These are phyloP conservation scores for Trichoderma sp. DNA, from an alignment of 2,329 filamentous ascomycete genomes.

Conservation along the genomic window DNA sequence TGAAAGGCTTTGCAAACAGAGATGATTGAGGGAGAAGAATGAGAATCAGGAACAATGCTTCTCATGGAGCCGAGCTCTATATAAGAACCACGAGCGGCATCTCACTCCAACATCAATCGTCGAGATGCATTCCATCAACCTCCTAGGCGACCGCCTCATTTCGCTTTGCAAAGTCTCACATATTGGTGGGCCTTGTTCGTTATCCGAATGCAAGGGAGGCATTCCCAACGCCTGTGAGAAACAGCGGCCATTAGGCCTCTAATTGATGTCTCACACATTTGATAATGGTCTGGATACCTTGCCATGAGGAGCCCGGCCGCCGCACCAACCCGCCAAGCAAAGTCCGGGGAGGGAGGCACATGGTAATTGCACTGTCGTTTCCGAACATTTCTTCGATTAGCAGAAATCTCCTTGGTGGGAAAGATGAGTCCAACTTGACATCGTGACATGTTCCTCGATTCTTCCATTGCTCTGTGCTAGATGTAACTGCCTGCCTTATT, in stretches of 20 bases:
- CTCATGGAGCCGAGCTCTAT: not conserved
- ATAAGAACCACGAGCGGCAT: not conserved
- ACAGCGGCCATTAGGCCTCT: slow-evolving; percentile 11
- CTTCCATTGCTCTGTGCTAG: not conserved
- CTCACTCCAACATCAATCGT: not conserved
- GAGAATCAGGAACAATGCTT: not conserved
- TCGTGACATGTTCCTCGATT: too few relatives aligned
- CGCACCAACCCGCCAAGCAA: not conserved
- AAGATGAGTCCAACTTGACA: too few relatives aligned
- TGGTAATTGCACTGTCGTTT: not conserved
- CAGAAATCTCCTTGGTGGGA: not conserved
- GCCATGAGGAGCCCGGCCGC: not conserved
- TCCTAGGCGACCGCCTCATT: slow-evolving; percentile 21
- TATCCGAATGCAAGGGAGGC: slow-evolving; percentile 19
- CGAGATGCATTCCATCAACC: slow-evolving; percentile 9
- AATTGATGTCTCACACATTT: slow-evolving; percentile 25
- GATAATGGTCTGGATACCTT: slow-evolving; percentile 8
- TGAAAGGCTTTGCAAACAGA: not conserved
- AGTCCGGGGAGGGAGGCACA: not conserved
- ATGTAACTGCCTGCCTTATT: not conserved
- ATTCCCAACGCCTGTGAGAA: slow-evolving; percentile 8
- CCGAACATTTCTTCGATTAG: too few relatives aligned
- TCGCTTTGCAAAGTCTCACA: slow-evolving; percentile 25
- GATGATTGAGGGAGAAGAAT: not conserved
- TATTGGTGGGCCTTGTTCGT: not conserved